Percentiles rank a stretch among this genome's conserved stretches.
Evolutionary conservation across 2,329 filamentous ascomycete species (phyloP).

Genomic region (Stemphylium vesicarium): DNA sequence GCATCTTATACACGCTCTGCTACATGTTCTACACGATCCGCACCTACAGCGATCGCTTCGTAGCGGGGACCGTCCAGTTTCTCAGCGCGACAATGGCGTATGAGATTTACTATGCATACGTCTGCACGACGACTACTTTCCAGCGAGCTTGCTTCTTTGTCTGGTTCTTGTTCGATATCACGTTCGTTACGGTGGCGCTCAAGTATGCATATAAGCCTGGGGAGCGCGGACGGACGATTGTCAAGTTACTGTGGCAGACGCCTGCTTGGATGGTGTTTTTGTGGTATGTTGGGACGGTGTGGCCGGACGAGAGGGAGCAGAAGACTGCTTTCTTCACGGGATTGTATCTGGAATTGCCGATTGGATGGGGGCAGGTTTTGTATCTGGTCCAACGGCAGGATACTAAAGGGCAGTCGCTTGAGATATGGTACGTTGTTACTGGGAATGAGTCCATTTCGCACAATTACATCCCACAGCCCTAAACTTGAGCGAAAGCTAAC

Average conservation of each 20-base stretch:
- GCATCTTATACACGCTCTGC: constrained; percentile 50
- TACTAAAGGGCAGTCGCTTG: constrained; percentile 49
- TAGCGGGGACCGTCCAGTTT: constrained; percentile 43
- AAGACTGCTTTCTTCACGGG: constrained; percentile 52
- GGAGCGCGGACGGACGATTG: constrained; percentile 28
- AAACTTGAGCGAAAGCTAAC: neutral
- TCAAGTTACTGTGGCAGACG: constrained; percentile 35
- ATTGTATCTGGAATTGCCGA: constrained; percentile 47
- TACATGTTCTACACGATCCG: constrained; percentile 50
- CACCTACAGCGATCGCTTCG: constrained; percentile 45
- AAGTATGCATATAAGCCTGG: constrained; percentile 34
- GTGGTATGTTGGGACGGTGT: constrained; percentile 33
- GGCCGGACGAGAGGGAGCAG: constrained; percentile 50
- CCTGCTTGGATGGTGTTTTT: constrained; percentile 39
- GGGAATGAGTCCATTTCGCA: too few relatives aligned
- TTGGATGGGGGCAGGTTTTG: constrained; percentile 46
- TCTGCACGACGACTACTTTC: constrained; percentile 43
- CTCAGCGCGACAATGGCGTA: constrained; percentile 47
- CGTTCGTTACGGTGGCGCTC: constrained; percentile 45
- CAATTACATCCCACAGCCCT: neutral
- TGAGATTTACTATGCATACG: constrained; percentile 50
- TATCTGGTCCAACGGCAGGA: constrained; percentile 39
- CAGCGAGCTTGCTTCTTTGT: constrained; percentile 47
- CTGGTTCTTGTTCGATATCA: constrained; percentile 49
- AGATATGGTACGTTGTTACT: constrained; percentile 47